Conservation (phyloP, 2,329 filamentous ascomycete genomes). For the Tetracladium maxilliforme region DNA sequence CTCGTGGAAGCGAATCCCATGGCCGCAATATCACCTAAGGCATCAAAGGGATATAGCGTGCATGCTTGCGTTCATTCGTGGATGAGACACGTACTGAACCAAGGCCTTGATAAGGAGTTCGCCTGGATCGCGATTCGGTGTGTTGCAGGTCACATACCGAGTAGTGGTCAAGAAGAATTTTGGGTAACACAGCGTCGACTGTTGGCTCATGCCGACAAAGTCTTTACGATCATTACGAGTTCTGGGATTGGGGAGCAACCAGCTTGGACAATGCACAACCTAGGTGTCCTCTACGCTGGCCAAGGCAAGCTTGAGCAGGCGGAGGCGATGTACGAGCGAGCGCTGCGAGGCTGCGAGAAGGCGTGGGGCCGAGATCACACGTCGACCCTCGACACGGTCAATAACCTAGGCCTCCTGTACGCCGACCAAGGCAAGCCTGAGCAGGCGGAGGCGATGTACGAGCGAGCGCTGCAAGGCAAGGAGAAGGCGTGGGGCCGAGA, state of each 20-base stretch:
- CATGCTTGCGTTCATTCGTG: conserved; percentile 19
- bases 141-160: no score
- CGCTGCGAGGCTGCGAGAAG: conserved; percentile 5
- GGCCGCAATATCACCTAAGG: conserved; percentile 2
- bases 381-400: conserved; percentile 3
- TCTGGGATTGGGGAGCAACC: no score
- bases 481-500: conserved; percentile 3
- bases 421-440: conserved; percentile 3
- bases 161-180: no score
- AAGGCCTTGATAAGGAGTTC: conserved; percentile 2
- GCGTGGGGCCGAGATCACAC: conserved; percentile 4
- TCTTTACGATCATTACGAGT: conserved; percentile 5
- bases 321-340: conserved; percentile 4
- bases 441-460: conserved; percentile 7
- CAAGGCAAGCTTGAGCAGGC: conserved; percentile 12
- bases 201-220: conserved; percentile 2
- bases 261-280: conserved; percentile 8
- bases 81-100: conserved; percentile 13
- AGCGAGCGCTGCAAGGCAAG: conserved; percentile 4
- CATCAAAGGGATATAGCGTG: conserved; percentile 14
- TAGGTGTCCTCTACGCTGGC: conserved; percentile 13
- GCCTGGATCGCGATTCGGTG: no score
- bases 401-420: conserved; percentile 4
- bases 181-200: no score
- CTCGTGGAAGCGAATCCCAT: conserved; percentile 11